phyloP scores from a whole-genome alignment of 176 grass and related monocot genomes.

The Pontederia paniculata region DNA sequence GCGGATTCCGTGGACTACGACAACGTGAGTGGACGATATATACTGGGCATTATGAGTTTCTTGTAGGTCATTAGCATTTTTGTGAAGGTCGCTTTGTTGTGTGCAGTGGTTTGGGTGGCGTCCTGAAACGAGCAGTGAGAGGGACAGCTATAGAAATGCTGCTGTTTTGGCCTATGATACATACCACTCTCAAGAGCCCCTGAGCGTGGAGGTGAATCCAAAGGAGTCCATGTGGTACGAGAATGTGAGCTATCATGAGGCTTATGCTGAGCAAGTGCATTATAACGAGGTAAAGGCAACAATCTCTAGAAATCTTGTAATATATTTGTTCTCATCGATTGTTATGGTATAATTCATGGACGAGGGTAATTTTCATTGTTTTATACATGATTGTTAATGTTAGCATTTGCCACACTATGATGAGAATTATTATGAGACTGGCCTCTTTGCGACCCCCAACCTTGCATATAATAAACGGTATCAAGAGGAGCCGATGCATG shows the following conservation, averaged over 20 bases:
- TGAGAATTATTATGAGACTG: conserved; percentile 11
- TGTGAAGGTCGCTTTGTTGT: not conserved
- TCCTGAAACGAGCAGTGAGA: not conserved
- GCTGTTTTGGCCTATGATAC: conserved; percentile 24
- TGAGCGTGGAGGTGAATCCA: conserved; percentile 11
- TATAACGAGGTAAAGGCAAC: conserved; percentile 31
- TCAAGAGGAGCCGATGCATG: conserved; percentile 41
- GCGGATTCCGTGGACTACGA: conserved; percentile 3
- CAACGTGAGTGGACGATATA: conserved; percentile 33
- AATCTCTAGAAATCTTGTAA: not conserved
- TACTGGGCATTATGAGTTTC: not conserved
- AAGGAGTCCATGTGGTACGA: conserved; percentile 24
- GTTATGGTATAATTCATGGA: not conserved
- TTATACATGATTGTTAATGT: too few relatives aligned
- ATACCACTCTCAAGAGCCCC: conserved; percentile 15
- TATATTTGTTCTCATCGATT: not conserved
- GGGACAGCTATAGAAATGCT: conserved; percentile 2
- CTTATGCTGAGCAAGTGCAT: conserved; percentile 26
- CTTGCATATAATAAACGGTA: conserved; percentile 46
- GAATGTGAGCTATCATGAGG: conserved; percentile 34
- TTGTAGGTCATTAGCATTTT: too few relatives aligned
- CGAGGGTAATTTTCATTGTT: too few relatives aligned
- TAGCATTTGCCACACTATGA: conserved; percentile 18
- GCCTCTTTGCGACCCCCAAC: conserved; percentile 31
- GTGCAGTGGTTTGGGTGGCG: not conserved